Conservation (phyloP, 2,329 filamentous ascomycete species). For the Biscogniauxia sp. region DNA sequence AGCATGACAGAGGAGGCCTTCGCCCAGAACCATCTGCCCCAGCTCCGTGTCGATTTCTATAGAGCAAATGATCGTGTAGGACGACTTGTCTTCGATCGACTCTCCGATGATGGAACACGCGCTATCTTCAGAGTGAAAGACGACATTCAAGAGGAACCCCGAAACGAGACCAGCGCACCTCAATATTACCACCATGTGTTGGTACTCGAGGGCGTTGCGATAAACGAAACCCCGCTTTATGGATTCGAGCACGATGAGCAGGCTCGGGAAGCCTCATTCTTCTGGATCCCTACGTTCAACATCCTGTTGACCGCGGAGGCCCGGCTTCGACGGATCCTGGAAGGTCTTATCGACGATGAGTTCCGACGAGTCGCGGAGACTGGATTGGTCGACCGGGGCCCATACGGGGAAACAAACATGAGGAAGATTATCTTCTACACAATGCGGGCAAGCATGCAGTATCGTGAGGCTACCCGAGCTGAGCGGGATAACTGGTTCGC, state of each 20-base stretch:
- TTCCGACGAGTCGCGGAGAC: neutral
- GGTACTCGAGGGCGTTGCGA: neutral
- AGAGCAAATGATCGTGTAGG: neutral
- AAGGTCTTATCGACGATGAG: neutral
- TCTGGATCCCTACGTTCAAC: neutral
- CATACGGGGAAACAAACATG: neutral
- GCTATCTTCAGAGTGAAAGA: neutral
- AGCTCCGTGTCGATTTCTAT: neutral
- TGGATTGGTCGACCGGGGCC: too few relatives aligned
- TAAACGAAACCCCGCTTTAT: neutral
- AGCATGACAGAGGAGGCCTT: neutral
- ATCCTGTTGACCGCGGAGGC: neutral
- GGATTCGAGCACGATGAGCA: neutral
- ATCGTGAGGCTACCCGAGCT: too few relatives aligned
- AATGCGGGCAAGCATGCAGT: neutral
- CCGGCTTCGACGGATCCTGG: neutral
- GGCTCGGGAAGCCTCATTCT: neutral
- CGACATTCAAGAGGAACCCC: too few relatives aligned
- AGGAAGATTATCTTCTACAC: neutral
- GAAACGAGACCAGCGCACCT: too few relatives aligned
- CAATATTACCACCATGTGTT: too few relatives aligned
- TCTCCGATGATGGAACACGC: neutral
- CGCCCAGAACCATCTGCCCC: neutral
- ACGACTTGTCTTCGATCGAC: neutral
- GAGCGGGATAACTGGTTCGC: too few relatives aligned